A percentile compares a stretch with the other conserved stretches of the same genome.
These are phyloP conservation scores for Nakaseomyces bracarensis DNA, from an alignment of 1,139 yeast species.

Conservation along the genomic window DNA sequence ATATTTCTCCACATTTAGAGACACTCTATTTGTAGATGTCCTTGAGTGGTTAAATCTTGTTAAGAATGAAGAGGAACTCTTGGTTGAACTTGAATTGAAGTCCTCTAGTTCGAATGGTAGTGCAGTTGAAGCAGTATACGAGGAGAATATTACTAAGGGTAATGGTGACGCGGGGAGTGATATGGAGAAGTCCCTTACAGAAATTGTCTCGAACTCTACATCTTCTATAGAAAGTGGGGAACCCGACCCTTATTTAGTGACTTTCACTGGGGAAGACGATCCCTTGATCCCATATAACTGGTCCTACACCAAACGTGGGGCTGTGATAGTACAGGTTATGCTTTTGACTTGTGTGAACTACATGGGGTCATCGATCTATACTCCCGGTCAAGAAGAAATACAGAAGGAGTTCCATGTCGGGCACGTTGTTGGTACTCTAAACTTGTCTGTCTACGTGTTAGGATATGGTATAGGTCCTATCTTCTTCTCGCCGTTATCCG, in stretches of 20 bases:
- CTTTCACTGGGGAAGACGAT: slow-evolving; percentile 34
- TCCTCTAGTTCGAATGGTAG: background rate
- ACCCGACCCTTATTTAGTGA: slow-evolving; percentile 14
- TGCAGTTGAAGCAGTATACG: background rate
- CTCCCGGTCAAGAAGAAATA: slow-evolving; percentile 40
- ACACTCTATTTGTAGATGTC: slow-evolving; percentile 8
- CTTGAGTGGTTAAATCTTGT: slow-evolving; percentile 7
- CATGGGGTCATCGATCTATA: slow-evolving; percentile 53
- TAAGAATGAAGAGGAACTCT: background rate
- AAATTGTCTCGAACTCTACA: background rate
- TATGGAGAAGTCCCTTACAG: background rate
- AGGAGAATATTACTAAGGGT: background rate
- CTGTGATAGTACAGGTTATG: slow-evolving; percentile 38
- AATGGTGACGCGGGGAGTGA: background rate
- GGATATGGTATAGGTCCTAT: slow-evolving; percentile 54
- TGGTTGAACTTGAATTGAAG: background rate
- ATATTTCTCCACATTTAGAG: background rate
- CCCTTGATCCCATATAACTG: slow-evolving; percentile 55
- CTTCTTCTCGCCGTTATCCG: slow-evolving; percentile 48
- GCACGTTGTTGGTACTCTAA: slow-evolving; percentile 19
- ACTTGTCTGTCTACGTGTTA: slow-evolving; percentile 32
- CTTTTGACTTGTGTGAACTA: slow-evolving; percentile 47
- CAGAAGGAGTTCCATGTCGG: slow-evolving; percentile 18
- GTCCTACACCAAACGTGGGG: slow-evolving; percentile 36
- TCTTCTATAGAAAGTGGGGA: background rate